Evolutionary conservation across 2,329 filamentous ascomycete genomes (phyloP).

Genomic region (Periconia sp.): DNA sequence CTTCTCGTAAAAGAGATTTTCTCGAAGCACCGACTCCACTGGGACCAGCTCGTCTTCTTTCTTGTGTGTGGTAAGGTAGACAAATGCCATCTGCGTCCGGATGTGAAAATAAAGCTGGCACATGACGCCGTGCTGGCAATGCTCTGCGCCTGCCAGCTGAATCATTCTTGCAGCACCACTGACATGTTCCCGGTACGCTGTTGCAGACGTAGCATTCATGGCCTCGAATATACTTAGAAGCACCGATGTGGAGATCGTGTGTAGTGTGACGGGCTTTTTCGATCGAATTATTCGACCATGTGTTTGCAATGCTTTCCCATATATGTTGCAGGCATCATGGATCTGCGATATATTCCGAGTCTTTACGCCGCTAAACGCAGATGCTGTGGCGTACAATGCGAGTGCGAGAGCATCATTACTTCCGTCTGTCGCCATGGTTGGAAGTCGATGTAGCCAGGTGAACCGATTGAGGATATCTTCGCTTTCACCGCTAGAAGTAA

Average conservation of each 20-base stretch:
- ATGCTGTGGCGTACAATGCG: slow-evolving; percentile 30
- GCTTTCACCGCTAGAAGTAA: slow-evolving; percentile 26
- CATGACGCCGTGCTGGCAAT: slow-evolving; percentile 26
- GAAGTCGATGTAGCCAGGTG: slow-evolving; percentile 34
- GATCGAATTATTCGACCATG: slow-evolving; percentile 19
- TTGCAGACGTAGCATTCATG: slow-evolving; percentile 30
- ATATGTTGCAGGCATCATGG: slow-evolving; percentile 25
- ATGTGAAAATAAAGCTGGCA: slow-evolving; percentile 38
- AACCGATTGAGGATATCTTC: slow-evolving; percentile 23
- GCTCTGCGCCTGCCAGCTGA: slow-evolving; percentile 25
- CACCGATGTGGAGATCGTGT: slow-evolving; percentile 35
- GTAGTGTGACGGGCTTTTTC: slow-evolving; percentile 22
- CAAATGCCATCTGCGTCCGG: slow-evolving; percentile 26
- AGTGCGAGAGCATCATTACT: slow-evolving; percentile 25
- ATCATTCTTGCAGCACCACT: slow-evolving; percentile 32
- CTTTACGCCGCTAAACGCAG: slow-evolving; percentile 29
- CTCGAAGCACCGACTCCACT: slow-evolving; percentile 18
- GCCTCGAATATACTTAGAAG: slow-evolving; percentile 36
- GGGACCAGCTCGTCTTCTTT: slow-evolving; percentile 5
- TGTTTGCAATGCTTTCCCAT: slow-evolving; percentile 27
- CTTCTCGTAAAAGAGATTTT: slow-evolving; percentile 21
- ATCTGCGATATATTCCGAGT: slow-evolving; percentile 17
- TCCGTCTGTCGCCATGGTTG: slow-evolving; percentile 22
- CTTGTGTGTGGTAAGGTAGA: slow-evolving; percentile 18
- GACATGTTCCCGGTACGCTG: slow-evolving; percentile 33